These are phyloP conservation scores for Tephrocybe sp. DNA, from an alignment of 768 basidiomycete genomes.

Conservation along the genomic window DNA sequence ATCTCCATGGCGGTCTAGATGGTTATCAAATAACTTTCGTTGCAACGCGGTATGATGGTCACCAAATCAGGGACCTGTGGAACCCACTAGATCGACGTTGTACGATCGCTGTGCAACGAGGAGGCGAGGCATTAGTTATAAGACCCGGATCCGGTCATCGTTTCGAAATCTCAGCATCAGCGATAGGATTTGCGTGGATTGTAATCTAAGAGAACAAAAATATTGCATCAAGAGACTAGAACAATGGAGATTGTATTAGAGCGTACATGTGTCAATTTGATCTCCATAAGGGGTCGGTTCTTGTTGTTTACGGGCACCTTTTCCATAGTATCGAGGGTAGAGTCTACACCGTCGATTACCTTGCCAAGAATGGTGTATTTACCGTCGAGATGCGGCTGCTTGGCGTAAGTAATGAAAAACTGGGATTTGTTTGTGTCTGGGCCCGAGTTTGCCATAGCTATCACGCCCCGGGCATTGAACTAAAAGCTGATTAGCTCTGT, in stretches of 20 bases:
- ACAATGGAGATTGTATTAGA: constrained; percentile 1
- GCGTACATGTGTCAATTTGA: constrained; percentile 78
- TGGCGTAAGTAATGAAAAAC: constrained; percentile 88
- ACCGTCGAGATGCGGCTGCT: constrained; percentile 91
- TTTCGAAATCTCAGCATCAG: constrained; percentile 59
- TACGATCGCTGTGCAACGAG: too few species aligned
- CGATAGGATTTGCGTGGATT: constrained; percentile 94
- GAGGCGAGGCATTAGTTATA: too few species aligned
- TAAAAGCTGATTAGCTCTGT: constrained; percentile 33
- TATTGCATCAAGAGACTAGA: not conserved
- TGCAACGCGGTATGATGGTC: not conserved
- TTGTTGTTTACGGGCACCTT: constrained; percentile 87
- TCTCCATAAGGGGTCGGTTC: constrained; percentile 82
- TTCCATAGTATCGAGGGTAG: constrained; percentile 93
- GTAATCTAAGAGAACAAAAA: constrained; percentile 50
- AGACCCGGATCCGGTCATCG: constrained; percentile 17
- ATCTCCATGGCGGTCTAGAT: not conserved
- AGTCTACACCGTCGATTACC: constrained; percentile 98
- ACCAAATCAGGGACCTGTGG: not conserved
- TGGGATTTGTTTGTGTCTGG: constrained; percentile 91
- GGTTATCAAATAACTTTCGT: not conserved
- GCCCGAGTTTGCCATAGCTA: constrained; percentile 98
- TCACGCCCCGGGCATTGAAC: constrained; percentile 94
- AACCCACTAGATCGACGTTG: not conserved
- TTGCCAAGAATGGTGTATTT: constrained; percentile 95